Conservation (phyloP, 2,329 filamentous ascomycete species). For the Coniochaeta sp. region DNA sequence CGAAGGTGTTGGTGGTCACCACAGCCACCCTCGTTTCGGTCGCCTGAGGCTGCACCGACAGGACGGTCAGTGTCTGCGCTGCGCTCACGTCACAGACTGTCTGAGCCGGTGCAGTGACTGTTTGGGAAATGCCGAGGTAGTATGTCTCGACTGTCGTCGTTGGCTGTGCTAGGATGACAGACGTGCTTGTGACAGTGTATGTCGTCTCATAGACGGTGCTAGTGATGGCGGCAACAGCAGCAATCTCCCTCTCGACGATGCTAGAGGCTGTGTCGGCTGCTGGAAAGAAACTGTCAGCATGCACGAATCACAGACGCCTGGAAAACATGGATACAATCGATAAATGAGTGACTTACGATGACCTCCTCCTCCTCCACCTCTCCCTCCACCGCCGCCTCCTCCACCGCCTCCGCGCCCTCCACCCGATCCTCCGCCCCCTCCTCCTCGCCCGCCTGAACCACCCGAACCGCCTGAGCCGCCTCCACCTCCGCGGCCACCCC, state of each 20-base stretch:
- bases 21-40: conserved; percentile 11
- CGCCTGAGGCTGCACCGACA: conserved; percentile 6
- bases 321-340: neutral
- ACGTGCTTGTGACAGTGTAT: conserved; percentile 13
- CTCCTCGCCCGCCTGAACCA: neutral
- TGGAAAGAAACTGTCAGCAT: neutral
- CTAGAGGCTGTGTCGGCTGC: neutral
- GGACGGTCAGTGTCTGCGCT: conserved; percentile 10
- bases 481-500: neutral
- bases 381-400: no score
- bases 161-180: conserved; percentile 9
- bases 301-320: neutral
- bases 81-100: conserved; percentile 12
- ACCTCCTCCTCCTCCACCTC: neutral
- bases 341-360: neutral
- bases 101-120: conserved; percentile 13
- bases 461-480: conserved; percentile 1
- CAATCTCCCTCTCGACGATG: conserved; percentile 3
- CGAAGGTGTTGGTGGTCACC: conserved; percentile 8
- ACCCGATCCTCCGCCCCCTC: neutral
- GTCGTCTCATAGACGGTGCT: conserved; percentile 11
- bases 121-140: conserved; percentile 9
- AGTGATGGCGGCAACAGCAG: conserved; percentile 11
- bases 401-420: neutral
- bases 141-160: conserved; percentile 12